Conservation (phyloP, 1,139 yeast genomes). For the Geotrichum carabidarum region DNA sequence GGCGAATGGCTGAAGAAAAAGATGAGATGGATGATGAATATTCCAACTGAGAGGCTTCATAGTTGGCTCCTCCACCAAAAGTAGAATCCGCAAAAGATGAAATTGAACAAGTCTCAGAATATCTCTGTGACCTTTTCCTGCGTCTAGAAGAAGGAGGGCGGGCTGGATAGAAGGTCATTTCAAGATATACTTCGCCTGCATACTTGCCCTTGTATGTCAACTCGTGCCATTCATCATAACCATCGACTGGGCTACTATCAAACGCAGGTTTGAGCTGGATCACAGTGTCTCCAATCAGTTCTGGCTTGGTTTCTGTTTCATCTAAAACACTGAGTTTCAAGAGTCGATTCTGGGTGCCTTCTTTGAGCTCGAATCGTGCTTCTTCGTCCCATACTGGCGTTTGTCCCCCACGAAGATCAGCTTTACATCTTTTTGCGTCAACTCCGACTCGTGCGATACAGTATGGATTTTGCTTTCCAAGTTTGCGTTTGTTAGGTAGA, state of each 20-base stretch:
- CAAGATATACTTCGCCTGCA: constrained; percentile 85
- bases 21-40: no score
- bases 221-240: constrained; percentile 83
- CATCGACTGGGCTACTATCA: constrained; percentile 55
- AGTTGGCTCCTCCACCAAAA: no score
- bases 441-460: constrained; percentile 78
- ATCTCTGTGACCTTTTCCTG: neutral
- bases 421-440: constrained; percentile 66
- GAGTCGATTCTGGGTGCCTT: constrained; percentile 42
- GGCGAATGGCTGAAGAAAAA: neutral
- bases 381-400: constrained; percentile 85
- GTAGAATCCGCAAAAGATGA: no score
- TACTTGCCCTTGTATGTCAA: constrained; percentile 62
- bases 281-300: constrained; percentile 76
- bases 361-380: constrained; percentile 60
- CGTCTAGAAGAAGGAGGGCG: constrained; percentile 1
- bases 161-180: constrained; percentile 81
- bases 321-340: constrained; percentile 75
- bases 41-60: no score
- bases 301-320: constrained; percentile 81
- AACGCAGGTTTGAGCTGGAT: constrained; percentile 73
- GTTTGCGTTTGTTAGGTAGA: constrained; percentile 71
- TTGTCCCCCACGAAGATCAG: constrained; percentile 81
- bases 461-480: constrained; percentile 88
- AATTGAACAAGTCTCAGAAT: neutral